Conservation (phyloP, 2,329 filamentous ascomycete genomes). For the Curvularia verruculosa region DNA sequence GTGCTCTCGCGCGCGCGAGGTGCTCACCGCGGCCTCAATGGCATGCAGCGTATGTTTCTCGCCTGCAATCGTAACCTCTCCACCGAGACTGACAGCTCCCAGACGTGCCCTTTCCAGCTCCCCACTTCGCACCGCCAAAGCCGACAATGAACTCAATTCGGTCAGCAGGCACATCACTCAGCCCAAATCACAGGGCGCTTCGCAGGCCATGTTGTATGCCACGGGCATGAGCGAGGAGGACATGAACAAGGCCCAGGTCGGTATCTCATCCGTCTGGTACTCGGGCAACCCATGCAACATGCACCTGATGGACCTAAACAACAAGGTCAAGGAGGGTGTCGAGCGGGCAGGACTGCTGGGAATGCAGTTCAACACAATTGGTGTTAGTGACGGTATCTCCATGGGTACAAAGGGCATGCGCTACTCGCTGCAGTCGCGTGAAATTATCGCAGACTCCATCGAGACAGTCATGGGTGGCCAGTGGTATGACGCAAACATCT, state of each 20-base stretch:
- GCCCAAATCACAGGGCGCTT: slow-evolving; percentile 96
- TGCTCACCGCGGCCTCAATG: slow-evolving; percentile 41
- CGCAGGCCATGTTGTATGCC: slow-evolving; percentile 98
- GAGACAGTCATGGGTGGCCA: slow-evolving; percentile 99
- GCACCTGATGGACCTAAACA: slow-evolving; percentile 91
- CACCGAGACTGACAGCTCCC: slow-evolving; percentile 23
- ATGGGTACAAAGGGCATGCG: slow-evolving; percentile 99
- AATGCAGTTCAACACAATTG: slow-evolving; percentile 99
- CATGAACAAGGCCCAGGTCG: slow-evolving; percentile 96
- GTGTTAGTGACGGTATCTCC: slow-evolving; percentile 95
- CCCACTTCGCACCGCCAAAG: slow-evolving; percentile 36
- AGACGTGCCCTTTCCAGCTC: slow-evolving; percentile 47
- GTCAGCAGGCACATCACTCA: slow-evolving; percentile 87
- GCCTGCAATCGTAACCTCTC: neutral
- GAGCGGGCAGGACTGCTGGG: slow-evolving; percentile 80
- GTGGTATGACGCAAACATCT: slow-evolving; percentile 98
- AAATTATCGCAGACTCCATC: slow-evolving; percentile 97
- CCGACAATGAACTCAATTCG: slow-evolving; percentile 66
- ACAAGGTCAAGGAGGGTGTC: slow-evolving; percentile 75
- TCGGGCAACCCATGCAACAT: slow-evolving; percentile 99
- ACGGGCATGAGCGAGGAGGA: slow-evolving; percentile 85
- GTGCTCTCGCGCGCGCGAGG: slow-evolving; percentile 40
- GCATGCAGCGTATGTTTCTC: slow-evolving; percentile 37
- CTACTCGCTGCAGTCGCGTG: slow-evolving; percentile 90
- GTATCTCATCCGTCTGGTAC: slow-evolving; percentile 98